Evolutionary conservation across 169 alveolate species (phyloP).

Genomic region (Perkinsus olseni): DNA sequence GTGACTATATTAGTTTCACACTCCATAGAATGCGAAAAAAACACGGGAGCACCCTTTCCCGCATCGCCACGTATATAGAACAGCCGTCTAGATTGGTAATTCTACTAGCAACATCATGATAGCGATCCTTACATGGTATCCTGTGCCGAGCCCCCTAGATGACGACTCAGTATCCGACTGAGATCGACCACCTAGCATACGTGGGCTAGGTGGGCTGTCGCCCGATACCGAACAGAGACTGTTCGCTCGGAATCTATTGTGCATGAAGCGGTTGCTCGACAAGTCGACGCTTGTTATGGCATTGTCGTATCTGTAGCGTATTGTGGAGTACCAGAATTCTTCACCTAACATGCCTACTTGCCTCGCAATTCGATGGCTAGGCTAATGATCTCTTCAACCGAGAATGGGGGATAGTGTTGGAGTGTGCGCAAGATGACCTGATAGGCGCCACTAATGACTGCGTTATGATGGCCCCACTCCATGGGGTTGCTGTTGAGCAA

Average conservation of each 20-base stretch:
- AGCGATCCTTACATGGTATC: neutral
- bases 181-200: neutral
- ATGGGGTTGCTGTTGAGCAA: too few relatives aligned
- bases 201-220: too few relatives aligned
- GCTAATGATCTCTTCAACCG: neutral
- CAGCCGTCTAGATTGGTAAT: too few relatives aligned
- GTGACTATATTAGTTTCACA: too few relatives aligned
- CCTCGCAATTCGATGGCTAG: neutral
- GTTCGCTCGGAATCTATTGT: neutral
- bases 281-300: neutral
- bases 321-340: too few relatives aligned
- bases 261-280: neutral
- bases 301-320: neutral
- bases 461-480: too few relatives aligned
- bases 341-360: neutral
- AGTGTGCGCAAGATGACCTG: neutral
- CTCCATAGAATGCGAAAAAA: too few relatives aligned
- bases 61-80: too few relatives aligned
- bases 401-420: constrained; percentile 1
- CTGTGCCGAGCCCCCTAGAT: neutral
- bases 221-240: too few relatives aligned
- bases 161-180: neutral
- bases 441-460: too few relatives aligned
- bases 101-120: too few relatives aligned
- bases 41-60: too few relatives aligned